phyloP scores from a whole-genome alignment of 1,139 yeast genomes.

The Casaregolazyma lundiana region DNA sequence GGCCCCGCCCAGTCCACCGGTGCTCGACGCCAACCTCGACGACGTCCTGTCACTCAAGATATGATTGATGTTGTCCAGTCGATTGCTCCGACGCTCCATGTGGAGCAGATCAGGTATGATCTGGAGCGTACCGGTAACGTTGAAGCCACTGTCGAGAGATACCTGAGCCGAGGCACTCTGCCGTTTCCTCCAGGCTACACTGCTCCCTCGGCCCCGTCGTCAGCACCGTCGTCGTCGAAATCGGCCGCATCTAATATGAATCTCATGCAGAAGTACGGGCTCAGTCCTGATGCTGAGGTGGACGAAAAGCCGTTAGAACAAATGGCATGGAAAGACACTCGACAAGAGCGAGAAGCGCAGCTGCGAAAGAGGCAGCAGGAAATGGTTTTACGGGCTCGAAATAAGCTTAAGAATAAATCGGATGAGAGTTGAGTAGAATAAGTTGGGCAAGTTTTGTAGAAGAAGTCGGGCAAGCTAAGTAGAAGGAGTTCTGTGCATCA shows the following conservation, averaged over 20 bases:
- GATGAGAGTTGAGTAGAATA: background rate
- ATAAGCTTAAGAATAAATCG: slow-evolving; percentile 27
- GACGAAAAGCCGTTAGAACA: slow-evolving; percentile 17
- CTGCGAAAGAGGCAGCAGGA: slow-evolving; percentile 46
- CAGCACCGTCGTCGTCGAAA: slow-evolving; percentile 14
- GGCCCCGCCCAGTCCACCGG: background rate
- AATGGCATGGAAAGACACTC: slow-evolving; percentile 37
- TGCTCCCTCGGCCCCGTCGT: slow-evolving; percentile 6
- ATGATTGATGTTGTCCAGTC: slow-evolving; percentile 87
- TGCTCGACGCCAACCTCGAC: slow-evolving; percentile 2
- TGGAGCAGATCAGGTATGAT: slow-evolving; percentile 55
- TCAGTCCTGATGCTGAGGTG: slow-evolving; percentile 9
- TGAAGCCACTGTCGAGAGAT: slow-evolving; percentile 70
- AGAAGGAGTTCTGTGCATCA: too few relatives aligned
- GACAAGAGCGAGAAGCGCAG: slow-evolving; percentile 39
- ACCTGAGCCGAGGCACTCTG: slow-evolving; percentile 56
- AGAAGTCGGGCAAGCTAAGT: too few relatives aligned
- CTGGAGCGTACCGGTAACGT: slow-evolving; percentile 70
- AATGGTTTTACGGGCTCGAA: slow-evolving; percentile 49
- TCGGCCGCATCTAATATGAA: slow-evolving; percentile 7
- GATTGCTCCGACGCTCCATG: slow-evolving; percentile 68
- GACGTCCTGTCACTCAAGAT: slow-evolving; percentile 61
- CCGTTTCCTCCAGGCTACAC: slow-evolving; percentile 56
- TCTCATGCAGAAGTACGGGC: slow-evolving; percentile 4
- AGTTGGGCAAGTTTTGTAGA: too few relatives aligned